phyloP scores from a whole-genome alignment of 2,329 filamentous ascomycete species.

The Aspergillus niger region DNA sequence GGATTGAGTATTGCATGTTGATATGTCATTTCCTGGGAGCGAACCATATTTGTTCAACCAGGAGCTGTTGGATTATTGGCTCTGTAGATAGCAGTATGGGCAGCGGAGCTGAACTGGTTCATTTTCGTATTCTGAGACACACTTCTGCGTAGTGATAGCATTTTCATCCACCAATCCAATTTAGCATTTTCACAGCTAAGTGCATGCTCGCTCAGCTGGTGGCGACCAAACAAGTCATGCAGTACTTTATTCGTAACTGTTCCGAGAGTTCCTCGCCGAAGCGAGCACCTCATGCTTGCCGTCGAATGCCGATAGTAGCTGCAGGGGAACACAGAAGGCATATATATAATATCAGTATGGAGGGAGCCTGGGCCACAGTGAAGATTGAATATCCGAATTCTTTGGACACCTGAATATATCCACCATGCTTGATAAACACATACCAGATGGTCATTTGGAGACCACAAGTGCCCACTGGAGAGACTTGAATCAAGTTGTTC shows the following conservation, averaged over 20 bases:
- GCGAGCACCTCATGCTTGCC: not conserved
- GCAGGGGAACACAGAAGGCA: accelerated
- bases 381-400: too few species aligned
- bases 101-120: not conserved
- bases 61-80: not conserved
- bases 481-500: not conserved
- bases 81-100: not conserved
- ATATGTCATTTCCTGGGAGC: not conserved
- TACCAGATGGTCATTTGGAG: not conserved
- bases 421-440: not conserved
- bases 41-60: not conserved
- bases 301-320: not conserved
- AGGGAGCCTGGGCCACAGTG: too few species aligned
- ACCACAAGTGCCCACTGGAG: not conserved
- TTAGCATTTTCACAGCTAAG: too few species aligned
- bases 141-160: not conserved
- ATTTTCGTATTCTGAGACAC: not conserved
- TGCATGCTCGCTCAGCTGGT: not conserved
- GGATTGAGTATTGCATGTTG: not conserved
- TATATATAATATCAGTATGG: not conserved
- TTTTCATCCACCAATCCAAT: too few species aligned
- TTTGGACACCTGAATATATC: not conserved
- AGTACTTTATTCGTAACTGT: not conserved
- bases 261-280: not conserved
- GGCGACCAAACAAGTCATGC: not conserved